These are phyloP conservation scores for Cryptococcus depauperatus DNA, from an alignment of 1,284 basidiomycete genomes.

Conservation along the genomic window DNA sequence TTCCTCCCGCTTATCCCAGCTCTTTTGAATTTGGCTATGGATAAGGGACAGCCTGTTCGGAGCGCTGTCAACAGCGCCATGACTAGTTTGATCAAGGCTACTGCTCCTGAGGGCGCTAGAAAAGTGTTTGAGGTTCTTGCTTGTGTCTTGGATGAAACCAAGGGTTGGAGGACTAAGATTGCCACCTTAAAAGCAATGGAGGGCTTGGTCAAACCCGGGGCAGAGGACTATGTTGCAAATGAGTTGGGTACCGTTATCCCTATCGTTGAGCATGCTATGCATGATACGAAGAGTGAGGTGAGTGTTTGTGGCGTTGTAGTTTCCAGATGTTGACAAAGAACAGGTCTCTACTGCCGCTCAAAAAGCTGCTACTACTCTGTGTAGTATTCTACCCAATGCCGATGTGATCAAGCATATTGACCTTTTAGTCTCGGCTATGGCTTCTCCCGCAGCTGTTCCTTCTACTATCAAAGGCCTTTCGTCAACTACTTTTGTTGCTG, in stretches of 20 bases:
- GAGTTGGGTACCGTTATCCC: constrained; percentile 79
- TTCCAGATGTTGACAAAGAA: background rate
- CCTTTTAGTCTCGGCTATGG: constrained; percentile 90
- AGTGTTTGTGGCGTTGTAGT: constrained; percentile 14
- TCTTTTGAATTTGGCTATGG: constrained; percentile 80
- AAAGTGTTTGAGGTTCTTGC: constrained; percentile 66
- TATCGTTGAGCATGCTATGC: constrained; percentile 83
- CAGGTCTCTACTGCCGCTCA: constrained; percentile 80
- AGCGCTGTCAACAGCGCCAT: constrained; percentile 72
- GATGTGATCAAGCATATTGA: constrained; percentile 88
- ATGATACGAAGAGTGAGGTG: constrained; percentile 94
- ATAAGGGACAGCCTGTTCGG: constrained; percentile 90
- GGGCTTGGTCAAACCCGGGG: constrained; percentile 57
- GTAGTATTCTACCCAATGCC: constrained; percentile 85
- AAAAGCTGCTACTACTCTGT: constrained; percentile 89
- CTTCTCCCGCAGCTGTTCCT: constrained; percentile 70
- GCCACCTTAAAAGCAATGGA: constrained; percentile 84
- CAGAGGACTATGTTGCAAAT: constrained; percentile 73
- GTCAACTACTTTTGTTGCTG: constrained; percentile 86
- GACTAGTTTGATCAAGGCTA: constrained; percentile 74
- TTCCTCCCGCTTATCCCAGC: constrained; percentile 69
- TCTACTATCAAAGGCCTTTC: constrained; percentile 94
- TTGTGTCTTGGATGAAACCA: constrained; percentile 60
- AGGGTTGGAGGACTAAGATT: constrained; percentile 93
- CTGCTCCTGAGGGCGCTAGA: constrained; percentile 73